Percentiles rank a stretch among this genome's conserved stretches.
Conservation (phyloP, 176 grass and related monocot species). For the Rhynchospora breviuscula region DNA sequence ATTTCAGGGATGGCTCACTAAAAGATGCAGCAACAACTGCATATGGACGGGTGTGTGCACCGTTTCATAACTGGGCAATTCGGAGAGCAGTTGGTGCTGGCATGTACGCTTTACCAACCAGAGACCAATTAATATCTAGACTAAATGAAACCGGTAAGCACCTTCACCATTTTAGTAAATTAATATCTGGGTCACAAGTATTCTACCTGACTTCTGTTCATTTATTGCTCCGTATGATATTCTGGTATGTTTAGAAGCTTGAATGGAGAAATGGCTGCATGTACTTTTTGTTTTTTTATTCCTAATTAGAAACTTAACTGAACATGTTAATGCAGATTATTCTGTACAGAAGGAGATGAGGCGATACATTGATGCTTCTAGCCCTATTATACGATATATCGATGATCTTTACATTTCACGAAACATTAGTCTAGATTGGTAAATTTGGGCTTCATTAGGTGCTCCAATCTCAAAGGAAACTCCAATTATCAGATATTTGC, state of each 20-base stretch:
- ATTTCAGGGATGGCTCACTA: slow-evolving; percentile 57
- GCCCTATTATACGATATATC: slow-evolving; percentile 83
- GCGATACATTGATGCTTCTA: slow-evolving; percentile 82
- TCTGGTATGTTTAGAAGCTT: not conserved
- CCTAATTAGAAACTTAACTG: not conserved
- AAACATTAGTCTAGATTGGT: slow-evolving; percentile 92
- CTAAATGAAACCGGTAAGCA: slow-evolving; percentile 79
- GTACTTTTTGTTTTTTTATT: not conserved
- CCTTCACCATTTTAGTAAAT: not conserved
- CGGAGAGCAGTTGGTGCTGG: slow-evolving; percentile 85
- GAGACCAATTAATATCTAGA: slow-evolving; percentile 64
- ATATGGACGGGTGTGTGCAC: slow-evolving; percentile 91
- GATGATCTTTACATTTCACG: slow-evolving; percentile 88
- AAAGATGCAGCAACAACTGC: slow-evolving; percentile 85
- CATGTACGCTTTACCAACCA: slow-evolving; percentile 88
- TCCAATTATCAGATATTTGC: not conserved
- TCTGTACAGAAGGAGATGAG: slow-evolving; percentile 85
- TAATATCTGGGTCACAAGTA: not conserved
- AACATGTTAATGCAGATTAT: slow-evolving; percentile 48
- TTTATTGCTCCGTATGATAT: not conserved
- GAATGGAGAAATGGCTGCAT: not conserved
- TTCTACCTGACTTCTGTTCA: not conserved
- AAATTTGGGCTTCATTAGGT: slow-evolving; percentile 24
- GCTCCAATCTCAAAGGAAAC: not conserved
- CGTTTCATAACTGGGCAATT: slow-evolving; percentile 88